phyloP scores from a whole-genome alignment of 306 rosid species.

The Casuarina equisetifolia region DNA sequence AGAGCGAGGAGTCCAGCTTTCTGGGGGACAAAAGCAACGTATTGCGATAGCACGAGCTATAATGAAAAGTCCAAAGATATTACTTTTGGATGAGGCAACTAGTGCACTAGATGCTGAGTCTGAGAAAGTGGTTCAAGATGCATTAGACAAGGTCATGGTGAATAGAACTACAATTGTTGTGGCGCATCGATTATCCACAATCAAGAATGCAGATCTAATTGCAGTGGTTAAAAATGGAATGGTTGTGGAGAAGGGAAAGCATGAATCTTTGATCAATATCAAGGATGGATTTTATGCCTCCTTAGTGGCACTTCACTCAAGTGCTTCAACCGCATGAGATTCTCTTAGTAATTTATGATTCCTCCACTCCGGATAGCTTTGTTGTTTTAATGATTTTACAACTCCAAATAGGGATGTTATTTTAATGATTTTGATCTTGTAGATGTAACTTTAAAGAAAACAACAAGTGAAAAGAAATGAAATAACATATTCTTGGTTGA shows the following conservation, averaged over 20 bases:
- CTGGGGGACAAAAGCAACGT: slow-evolving; percentile 86
- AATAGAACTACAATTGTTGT: slow-evolving; percentile 75
- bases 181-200: slow-evolving; percentile 82
- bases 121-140: slow-evolving; percentile 88
- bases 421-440: too few relatives aligned
- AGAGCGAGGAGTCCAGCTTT: slow-evolving; percentile 77
- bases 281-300: slow-evolving; percentile 82
- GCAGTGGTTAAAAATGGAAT: slow-evolving; percentile 86
- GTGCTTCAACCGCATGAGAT: slow-evolving; percentile 44
- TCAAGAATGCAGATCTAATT: slow-evolving; percentile 77
- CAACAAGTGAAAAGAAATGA: too few relatives aligned
- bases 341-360: background rate
- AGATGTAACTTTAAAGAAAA: too few relatives aligned
- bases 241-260: slow-evolving; percentile 79
- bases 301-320: slow-evolving; percentile 65
- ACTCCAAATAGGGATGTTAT: too few relatives aligned
- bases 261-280: slow-evolving; percentile 58
- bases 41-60: slow-evolving; percentile 85
- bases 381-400: too few relatives aligned
- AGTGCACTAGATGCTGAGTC: slow-evolving; percentile 88
- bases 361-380: too few relatives aligned
- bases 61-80: slow-evolving; percentile 72
- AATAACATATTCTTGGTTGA: too few relatives aligned
- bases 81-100: slow-evolving; percentile 79
- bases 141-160: slow-evolving; percentile 76